A percentile compares a stretch with the other conserved stretches of the same genome.
phyloP scores from a whole-genome alignment of 768 basidiomycete species.

The Hygrophoropsis aurantiaca region DNA sequence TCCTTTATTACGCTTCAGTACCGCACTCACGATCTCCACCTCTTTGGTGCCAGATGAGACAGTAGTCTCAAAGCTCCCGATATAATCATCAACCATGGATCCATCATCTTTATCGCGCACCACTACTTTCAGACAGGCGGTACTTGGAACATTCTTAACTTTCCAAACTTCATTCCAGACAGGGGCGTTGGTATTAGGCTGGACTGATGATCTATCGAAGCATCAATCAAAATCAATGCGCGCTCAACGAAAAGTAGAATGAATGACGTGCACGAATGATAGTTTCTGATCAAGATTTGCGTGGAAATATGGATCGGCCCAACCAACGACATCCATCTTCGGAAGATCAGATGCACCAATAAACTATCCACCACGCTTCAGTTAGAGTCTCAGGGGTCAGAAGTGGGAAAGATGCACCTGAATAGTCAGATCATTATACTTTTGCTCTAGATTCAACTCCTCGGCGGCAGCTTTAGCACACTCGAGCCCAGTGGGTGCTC shows the following conservation, averaged over 20 bases:
- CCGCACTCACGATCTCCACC: conserved; percentile 54
- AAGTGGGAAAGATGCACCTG: conserved; percentile 37
- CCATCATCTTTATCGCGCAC: conserved; percentile 72
- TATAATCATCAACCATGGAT: conserved; percentile 54
- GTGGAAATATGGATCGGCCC: conserved; percentile 71
- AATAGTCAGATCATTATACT: conserved; percentile 59
- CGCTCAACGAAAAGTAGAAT: conserved; percentile 1
- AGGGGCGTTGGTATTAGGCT: conserved; percentile 53
- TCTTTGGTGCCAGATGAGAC: conserved; percentile 62
- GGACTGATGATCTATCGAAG: conserved; percentile 59
- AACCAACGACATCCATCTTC: conserved; percentile 64
- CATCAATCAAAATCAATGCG: no score
- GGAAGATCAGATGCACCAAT: conserved; percentile 71
- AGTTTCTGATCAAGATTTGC: conserved; percentile 64
- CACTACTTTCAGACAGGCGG: conserved; percentile 57
- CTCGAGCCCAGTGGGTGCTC: conserved; percentile 33
- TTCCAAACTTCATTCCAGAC: conserved; percentile 80
- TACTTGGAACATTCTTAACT: conserved; percentile 68
- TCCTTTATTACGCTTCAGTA: conserved; percentile 51
- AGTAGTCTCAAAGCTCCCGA: conserved; percentile 61
- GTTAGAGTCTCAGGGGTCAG: background rate
- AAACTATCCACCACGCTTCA: conserved; percentile 42
- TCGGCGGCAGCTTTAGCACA: conserved; percentile 30
- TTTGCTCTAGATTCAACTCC: conserved; percentile 34
- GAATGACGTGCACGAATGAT: conserved; percentile 57